A percentile compares a stretch with the other conserved stretches of the same genome.
phyloP scores from a whole-genome alignment of 768 basidiomycete species.

The Candolleomyces eurysporus region DNA sequence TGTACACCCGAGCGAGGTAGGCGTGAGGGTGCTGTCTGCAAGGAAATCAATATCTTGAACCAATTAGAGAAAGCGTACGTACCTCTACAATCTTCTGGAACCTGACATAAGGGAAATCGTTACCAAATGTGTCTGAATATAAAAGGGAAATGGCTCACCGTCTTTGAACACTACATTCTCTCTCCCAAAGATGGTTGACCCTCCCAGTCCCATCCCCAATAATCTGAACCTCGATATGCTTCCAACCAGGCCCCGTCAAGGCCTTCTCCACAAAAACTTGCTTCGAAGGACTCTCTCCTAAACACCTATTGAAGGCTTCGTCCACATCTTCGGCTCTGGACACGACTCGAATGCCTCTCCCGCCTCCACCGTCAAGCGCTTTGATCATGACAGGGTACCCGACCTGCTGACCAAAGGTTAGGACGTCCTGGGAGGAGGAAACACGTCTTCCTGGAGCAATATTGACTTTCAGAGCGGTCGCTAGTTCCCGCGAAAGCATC shows the following conservation, averaged over 20 bases:
- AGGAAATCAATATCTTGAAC: not conserved
- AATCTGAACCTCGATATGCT: constrained; percentile 87
- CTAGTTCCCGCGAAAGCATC: constrained; percentile 33
- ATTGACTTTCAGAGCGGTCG: constrained; percentile 24
- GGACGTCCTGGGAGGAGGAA: constrained; percentile 23
- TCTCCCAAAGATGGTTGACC: constrained; percentile 84
- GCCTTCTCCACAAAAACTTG: constrained; percentile 83
- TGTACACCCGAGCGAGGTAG: constrained; percentile 67
- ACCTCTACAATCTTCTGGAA: constrained; percentile 90
- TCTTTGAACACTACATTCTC: constrained; percentile 90
- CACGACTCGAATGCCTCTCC: constrained; percentile 88
- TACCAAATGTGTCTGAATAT: not conserved
- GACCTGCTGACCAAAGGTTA: constrained; percentile 21
- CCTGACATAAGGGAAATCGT: constrained; percentile 10
- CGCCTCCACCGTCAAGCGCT: constrained; percentile 87
- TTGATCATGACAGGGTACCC: constrained; percentile 77
- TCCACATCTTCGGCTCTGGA: constrained; percentile 68
- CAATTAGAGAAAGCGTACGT: not conserved
- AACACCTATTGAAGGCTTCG: constrained; percentile 59
- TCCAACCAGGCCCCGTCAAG: constrained; percentile 67
- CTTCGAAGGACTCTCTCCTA: constrained; percentile 37
- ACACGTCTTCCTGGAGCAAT: constrained; percentile 31
- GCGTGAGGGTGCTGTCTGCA: constrained; percentile 67
- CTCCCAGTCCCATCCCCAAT: constrained; percentile 77
- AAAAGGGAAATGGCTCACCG: constrained; percentile 39